Conservation (phyloP, 75 land plant genomes). For the Picea sitchensis region DNA sequence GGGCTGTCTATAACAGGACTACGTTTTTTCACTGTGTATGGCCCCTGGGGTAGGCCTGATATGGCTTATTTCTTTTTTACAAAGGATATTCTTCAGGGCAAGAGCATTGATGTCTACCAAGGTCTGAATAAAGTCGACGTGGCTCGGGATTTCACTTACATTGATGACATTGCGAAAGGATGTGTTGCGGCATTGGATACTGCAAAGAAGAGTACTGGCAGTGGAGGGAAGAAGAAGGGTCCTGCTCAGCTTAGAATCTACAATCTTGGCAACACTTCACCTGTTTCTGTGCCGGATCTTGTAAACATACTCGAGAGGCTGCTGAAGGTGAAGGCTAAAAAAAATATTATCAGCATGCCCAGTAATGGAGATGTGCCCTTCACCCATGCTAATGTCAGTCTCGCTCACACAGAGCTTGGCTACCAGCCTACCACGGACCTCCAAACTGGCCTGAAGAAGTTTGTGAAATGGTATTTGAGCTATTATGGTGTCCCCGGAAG, state of each 20-base stretch:
- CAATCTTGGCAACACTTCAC: slow-evolving; percentile 37
- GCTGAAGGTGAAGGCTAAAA: slow-evolving; percentile 34
- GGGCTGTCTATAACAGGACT: slow-evolving; percentile 58
- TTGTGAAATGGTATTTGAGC: slow-evolving; percentile 34
- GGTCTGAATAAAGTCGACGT: slow-evolving; percentile 51
- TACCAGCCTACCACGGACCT: slow-evolving; percentile 23
- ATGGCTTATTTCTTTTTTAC: slow-evolving; percentile 75
- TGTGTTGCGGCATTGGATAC: slow-evolving; percentile 57
- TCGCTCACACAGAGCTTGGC: slow-evolving; percentile 16
- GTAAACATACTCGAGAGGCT: slow-evolving; percentile 55
- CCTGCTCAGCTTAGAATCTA: slow-evolving; percentile 52
- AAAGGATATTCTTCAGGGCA: slow-evolving; percentile 50
- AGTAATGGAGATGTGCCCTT: slow-evolving; percentile 25
- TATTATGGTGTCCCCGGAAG: slow-evolving; percentile 11
- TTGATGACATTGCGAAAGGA: slow-evolving; percentile 65
- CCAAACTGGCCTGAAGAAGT: slow-evolving; percentile 33
- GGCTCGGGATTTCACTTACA: slow-evolving; percentile 64
- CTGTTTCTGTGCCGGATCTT: slow-evolving; percentile 50
- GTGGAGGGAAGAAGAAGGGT: slow-evolving; percentile 60
- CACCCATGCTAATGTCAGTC: slow-evolving; percentile 26
- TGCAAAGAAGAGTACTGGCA: slow-evolving; percentile 61
- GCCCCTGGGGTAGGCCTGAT: slow-evolving; percentile 70
- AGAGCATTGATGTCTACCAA: slow-evolving; percentile 45
- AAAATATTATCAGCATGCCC: slow-evolving; percentile 33
- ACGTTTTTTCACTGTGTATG: slow-evolving; percentile 61